Evolutionary conservation across 2,329 filamentous ascomycete genomes (phyloP).

Genomic region (Fusarium fracticaudum): DNA sequence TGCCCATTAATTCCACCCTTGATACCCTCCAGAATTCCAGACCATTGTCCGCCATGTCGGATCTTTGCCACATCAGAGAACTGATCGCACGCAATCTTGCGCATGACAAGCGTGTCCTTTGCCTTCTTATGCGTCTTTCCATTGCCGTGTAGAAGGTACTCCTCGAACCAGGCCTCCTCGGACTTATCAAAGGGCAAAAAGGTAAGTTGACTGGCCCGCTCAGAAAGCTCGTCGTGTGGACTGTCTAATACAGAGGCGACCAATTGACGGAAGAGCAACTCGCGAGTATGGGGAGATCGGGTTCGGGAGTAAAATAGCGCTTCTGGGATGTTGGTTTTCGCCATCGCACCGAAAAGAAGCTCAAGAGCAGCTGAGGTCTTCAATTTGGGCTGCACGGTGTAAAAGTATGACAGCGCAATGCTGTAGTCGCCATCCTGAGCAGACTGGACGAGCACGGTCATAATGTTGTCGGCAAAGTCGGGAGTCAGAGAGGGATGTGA

Average conservation of each 20-base stretch:
- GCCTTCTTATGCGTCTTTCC: constrained; percentile 72
- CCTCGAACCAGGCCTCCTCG: constrained; percentile 80
- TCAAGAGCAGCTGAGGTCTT: constrained; percentile 69
- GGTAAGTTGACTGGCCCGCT: constrained; percentile 74
- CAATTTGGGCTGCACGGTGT: constrained; percentile 79
- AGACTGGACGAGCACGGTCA: constrained; percentile 72
- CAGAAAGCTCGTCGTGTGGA: constrained; percentile 54
- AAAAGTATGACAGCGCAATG: constrained; percentile 80
- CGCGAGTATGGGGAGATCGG: constrained; percentile 69
- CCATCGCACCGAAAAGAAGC: constrained; percentile 75
- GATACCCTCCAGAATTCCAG: constrained; percentile 61
- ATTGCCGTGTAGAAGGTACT: constrained; percentile 71
- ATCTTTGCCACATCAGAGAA: constrained; percentile 59
- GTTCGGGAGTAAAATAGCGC: constrained; percentile 78
- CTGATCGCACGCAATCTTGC: constrained; percentile 74
- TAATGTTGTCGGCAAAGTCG: constrained; percentile 85
- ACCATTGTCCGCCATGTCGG: constrained; percentile 57
- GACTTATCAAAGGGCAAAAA: constrained; percentile 75
- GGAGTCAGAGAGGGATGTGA: constrained; percentile 82
- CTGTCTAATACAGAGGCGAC: constrained; percentile 66
- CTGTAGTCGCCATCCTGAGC: constrained; percentile 67
- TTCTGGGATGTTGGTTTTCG: constrained; percentile 73
- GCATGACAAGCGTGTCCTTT: constrained; percentile 79
- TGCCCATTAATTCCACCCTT: constrained; percentile 55
- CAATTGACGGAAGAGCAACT: constrained; percentile 73